These are phyloP conservation scores for Suillus paluster DNA, from an alignment of 768 basidiomycete genomes.

Conservation along the genomic window DNA sequence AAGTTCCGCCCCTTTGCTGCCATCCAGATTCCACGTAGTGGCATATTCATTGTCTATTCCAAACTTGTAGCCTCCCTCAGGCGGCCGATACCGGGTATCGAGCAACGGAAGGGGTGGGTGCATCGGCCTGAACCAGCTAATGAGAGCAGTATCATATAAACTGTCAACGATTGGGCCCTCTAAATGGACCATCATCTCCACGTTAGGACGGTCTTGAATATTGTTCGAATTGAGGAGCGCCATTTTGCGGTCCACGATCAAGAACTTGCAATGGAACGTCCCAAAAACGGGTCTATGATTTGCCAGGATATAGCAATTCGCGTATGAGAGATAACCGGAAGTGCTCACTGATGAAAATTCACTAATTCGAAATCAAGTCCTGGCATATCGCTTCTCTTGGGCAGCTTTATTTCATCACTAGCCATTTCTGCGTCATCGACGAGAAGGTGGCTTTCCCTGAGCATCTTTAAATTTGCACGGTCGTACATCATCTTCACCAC, in stretches of 20 bases:
- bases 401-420: slow-evolving; percentile 51
- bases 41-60: slow-evolving; percentile 38
- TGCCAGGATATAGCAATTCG: slow-evolving; percentile 23
- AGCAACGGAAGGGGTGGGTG: slow-evolving; percentile 50
- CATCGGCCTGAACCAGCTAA: slow-evolving; percentile 59
- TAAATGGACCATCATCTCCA: slow-evolving; percentile 69
- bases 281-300: slow-evolving; percentile 53
- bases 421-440: slow-evolving; percentile 52
- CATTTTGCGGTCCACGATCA: slow-evolving; percentile 70
- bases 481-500: slow-evolving; percentile 75
- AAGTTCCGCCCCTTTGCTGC: slow-evolving; percentile 27
- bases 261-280: slow-evolving; percentile 75
- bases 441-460: slow-evolving; percentile 45
- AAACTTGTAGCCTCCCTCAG: slow-evolving; percentile 42
- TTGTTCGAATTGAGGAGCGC: slow-evolving; percentile 71
- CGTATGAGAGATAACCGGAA: neutral
- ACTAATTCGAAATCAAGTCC: slow-evolving; percentile 65
- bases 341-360: slow-evolving; percentile 49
- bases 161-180: slow-evolving; percentile 74
- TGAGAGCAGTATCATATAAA: slow-evolving; percentile 70
- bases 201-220: slow-evolving; percentile 59
- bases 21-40: slow-evolving; percentile 32
- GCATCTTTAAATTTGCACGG: slow-evolving; percentile 62
- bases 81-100: slow-evolving; percentile 32
- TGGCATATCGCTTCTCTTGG: slow-evolving; percentile 57